Evolutionary conservation across 768 basidiomycete species (phyloP).

Genomic region (Russula olivacea): DNA sequence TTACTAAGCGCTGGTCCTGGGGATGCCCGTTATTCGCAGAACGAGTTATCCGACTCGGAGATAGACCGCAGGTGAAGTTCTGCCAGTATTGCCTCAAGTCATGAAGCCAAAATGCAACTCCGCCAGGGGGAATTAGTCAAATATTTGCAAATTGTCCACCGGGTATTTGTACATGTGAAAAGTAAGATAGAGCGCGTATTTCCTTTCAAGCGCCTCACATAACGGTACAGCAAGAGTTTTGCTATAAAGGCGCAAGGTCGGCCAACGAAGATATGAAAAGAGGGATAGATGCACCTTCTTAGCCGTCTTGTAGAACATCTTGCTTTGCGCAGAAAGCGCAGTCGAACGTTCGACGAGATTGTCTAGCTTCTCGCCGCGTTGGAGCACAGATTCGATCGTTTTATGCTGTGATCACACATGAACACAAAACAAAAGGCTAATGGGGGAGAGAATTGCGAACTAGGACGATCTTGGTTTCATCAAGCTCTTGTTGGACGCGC

Average conservation of each 20-base stretch:
- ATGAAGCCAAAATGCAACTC: not conserved
- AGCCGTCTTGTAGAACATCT: conserved; percentile 99
- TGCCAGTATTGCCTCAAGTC: not conserved
- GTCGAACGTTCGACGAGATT: conserved; percentile 92
- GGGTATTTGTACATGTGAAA: conserved; percentile 22
- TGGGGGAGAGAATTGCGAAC: conserved; percentile 42
- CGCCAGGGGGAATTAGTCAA: conserved; percentile 7
- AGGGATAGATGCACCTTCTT: conserved; percentile 70
- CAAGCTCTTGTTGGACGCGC: conserved; percentile 95
- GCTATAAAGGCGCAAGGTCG: conserved; percentile 42
- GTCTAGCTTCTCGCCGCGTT: conserved; percentile 95
- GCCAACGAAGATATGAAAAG: not conserved
- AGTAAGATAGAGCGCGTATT: conserved; percentile 13
- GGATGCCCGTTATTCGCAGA: not conserved
- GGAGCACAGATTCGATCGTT: conserved; percentile 95
- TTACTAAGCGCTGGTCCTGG: not conserved
- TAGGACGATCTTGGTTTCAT: conserved; percentile 98
- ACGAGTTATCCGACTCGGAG: not conserved
- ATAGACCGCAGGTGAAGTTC: not conserved
- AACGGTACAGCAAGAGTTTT: conserved; percentile 93
- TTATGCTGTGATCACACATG: conserved; percentile 64
- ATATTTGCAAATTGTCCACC: conserved; percentile 11
- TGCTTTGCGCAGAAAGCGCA: conserved; percentile 80
- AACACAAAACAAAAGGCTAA: not conserved
- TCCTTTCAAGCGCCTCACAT: conserved; percentile 41